phyloP scores from a whole-genome alignment of 2,329 filamentous ascomycete species.

The Claviceps sp. region DNA sequence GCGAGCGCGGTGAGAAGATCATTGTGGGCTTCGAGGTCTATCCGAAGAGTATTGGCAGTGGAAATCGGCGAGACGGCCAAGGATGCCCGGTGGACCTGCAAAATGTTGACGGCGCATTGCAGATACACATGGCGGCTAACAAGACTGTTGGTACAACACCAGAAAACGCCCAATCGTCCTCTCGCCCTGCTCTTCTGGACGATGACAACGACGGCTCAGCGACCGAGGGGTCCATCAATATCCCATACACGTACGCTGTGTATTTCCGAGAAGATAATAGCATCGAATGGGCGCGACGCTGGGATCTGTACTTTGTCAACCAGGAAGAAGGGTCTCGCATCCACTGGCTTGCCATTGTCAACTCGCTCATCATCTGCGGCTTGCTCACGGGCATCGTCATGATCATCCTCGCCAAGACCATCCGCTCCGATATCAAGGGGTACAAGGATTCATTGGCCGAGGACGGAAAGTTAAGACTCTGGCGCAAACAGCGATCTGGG shows the following conservation, averaged over 20 bases:
- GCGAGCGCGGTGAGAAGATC: slow-evolving; percentile 59
- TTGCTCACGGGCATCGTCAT: slow-evolving; percentile 66
- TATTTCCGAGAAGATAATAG: slow-evolving; percentile 75
- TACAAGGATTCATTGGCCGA: slow-evolving; percentile 54
- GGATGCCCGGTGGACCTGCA: slow-evolving; percentile 59
- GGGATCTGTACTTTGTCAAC: slow-evolving; percentile 84
- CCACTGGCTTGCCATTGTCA: slow-evolving; percentile 81
- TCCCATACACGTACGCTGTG: slow-evolving; percentile 81
- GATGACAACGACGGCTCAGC: slow-evolving; percentile 45
- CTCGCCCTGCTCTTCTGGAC: slow-evolving; percentile 30
- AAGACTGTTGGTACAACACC: slow-evolving; percentile 31
- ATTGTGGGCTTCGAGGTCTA: slow-evolving; percentile 86
- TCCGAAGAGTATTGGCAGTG: slow-evolving; percentile 62
- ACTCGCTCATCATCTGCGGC: slow-evolving; percentile 72
- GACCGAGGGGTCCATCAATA: slow-evolving; percentile 52
- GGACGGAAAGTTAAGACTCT: slow-evolving; percentile 47
- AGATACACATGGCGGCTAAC: slow-evolving; percentile 48
- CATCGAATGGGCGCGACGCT: slow-evolving; percentile 71
- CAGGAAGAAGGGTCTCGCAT: slow-evolving; percentile 70
- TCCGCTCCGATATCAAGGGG: slow-evolving; percentile 65
- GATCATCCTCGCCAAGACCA: slow-evolving; percentile 68
- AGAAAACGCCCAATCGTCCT: slow-evolving; percentile 45
- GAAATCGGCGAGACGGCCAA: slow-evolving; percentile 42
- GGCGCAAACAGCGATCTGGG: slow-evolving; percentile 30
- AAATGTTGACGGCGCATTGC: slow-evolving; percentile 49